Percentiles rank a stretch among this genome's conserved stretches.
phyloP scores from a whole-genome alignment of 2,329 filamentous ascomycete species.

The Harringtonia lauricola region DNA sequence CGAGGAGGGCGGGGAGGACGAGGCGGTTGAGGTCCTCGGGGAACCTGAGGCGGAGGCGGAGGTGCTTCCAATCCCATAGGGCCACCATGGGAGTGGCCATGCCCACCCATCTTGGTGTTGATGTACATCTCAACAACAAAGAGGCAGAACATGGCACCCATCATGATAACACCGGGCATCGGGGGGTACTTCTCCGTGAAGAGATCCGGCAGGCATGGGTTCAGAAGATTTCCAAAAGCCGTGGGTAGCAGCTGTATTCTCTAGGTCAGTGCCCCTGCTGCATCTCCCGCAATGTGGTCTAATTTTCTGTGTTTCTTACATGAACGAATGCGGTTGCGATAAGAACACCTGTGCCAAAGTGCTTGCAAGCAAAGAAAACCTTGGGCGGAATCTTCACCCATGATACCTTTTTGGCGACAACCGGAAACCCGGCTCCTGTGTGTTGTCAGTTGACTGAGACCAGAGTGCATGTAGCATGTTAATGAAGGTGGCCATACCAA shows the following conservation, averaged over 20 bases:
- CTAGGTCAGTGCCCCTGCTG: too few species aligned
- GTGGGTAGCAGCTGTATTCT: constrained; percentile 40
- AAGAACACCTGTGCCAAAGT: constrained; percentile 61
- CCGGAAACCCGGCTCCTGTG: constrained; percentile 37
- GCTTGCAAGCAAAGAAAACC: constrained; percentile 51
- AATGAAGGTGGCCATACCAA: constrained; percentile 17
- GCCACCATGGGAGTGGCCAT: constrained; percentile 39
- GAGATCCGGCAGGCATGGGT: constrained; percentile 46
- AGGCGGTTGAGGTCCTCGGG: constrained; percentile 13
- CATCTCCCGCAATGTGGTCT: too few species aligned
- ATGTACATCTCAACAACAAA: constrained; percentile 54
- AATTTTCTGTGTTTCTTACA: constrained; percentile 31
- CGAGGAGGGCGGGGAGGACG: constrained; percentile 21
- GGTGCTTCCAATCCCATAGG: constrained; percentile 31
- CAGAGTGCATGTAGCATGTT: too few species aligned
- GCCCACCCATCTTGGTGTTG: constrained; percentile 46
- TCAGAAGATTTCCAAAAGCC: constrained; percentile 40
- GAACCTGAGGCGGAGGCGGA: constrained; percentile 4
- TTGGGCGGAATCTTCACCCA: constrained; percentile 46
- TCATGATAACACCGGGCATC: constrained; percentile 55
- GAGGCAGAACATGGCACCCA: constrained; percentile 47
- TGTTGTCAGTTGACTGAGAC: too few species aligned
- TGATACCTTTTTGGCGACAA: constrained; percentile 41
- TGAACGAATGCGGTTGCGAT: constrained; percentile 66
- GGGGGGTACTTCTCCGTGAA: constrained; percentile 50